These are phyloP conservation scores for Physcomitrellopsis africana DNA, from an alignment of 225 moss, liverwort and hornwort species.

Conservation along the genomic window DNA sequence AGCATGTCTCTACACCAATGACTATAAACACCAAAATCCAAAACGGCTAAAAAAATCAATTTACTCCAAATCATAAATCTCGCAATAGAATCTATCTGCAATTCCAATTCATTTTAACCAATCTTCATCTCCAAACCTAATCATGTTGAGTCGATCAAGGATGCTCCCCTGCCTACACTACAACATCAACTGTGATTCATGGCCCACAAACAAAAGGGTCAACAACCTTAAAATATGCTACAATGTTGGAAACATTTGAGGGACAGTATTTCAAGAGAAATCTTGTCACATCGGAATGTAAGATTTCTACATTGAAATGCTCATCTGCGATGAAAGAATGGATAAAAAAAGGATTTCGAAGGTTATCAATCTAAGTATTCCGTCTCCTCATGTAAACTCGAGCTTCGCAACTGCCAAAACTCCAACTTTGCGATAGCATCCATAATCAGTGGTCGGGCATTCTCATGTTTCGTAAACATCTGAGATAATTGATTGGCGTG, in stretches of 20 bases:
- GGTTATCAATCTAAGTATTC: background rate
- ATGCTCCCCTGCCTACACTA: slow-evolving; percentile 28
- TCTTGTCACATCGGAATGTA: background rate
- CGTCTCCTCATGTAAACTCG: slow-evolving; percentile 43
- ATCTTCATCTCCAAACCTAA: slow-evolving; percentile 7
- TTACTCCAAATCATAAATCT: slow-evolving; percentile 3
- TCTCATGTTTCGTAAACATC: slow-evolving; percentile 51
- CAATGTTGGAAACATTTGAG: slow-evolving; percentile 29
- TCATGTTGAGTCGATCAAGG: slow-evolving; percentile 1
- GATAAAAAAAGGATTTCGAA: background rate
- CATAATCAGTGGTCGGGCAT: slow-evolving; percentile 43
- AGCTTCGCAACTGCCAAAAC: slow-evolving; percentile 55
- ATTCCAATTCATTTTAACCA: slow-evolving; percentile 19
- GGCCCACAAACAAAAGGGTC: slow-evolving; percentile 29
- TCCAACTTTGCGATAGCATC: slow-evolving; percentile 61
- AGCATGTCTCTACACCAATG: too few relatives aligned
- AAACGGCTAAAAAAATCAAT: too few relatives aligned
- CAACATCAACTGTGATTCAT: slow-evolving; percentile 36
- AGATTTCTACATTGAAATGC: slow-evolving; percentile 7
- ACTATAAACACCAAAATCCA: too few relatives aligned
- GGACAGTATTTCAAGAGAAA: slow-evolving; percentile 3
- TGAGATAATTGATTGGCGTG: slow-evolving; percentile 58
- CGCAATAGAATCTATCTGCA: slow-evolving; percentile 12
- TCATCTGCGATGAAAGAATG: background rate
- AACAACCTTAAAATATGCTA: slow-evolving; percentile 31